Evolutionary conservation across 2,329 filamentous ascomycete genomes (phyloP).

Genomic region (Arthrobotrys conoides): DNA sequence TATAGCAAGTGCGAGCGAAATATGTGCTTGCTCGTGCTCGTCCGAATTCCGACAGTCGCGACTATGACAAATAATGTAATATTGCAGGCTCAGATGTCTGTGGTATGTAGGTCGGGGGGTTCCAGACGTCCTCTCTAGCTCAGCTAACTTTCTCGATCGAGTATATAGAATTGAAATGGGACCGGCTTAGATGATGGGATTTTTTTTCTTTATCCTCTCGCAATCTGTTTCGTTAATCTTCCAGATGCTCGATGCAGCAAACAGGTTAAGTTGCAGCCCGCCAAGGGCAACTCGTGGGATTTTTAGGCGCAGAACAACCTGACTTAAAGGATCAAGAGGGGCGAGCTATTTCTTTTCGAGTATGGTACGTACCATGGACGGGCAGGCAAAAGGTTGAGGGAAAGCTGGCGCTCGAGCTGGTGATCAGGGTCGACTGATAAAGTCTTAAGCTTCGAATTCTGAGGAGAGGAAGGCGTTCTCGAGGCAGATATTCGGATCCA

Average conservation of each 20-base stretch:
- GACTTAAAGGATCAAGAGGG: constrained; percentile 54
- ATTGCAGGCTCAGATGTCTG: constrained; percentile 17
- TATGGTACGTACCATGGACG: constrained; percentile 18
- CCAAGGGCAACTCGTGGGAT: constrained; percentile 54
- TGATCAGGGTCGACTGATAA: constrained; percentile 15
- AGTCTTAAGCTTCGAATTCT: not conserved
- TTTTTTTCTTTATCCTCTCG: not conserved
- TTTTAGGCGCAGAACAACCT: constrained; percentile 36
- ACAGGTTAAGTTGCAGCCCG: constrained; percentile 14
- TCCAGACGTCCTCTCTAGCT: not conserved
- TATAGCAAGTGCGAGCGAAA: constrained; percentile 1
- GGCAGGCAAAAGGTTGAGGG: not conserved
- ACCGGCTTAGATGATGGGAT: constrained; percentile 31
- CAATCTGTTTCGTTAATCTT: not conserved
- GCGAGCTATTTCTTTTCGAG: constrained; percentile 52
- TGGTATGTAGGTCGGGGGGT: not conserved
- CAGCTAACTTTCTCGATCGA: constrained; percentile 40
- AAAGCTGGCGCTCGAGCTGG: not conserved
- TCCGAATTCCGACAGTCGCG: constrained; percentile 45
- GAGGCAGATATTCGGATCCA: constrained; percentile 2
- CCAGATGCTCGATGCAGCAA: constrained; percentile 2
- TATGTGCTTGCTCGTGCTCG: not conserved
- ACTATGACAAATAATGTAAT: constrained; percentile 56
- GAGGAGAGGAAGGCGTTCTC: not conserved
- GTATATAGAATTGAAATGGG: constrained; percentile 13